phyloP scores from a whole-genome alignment of 345 rosid genomes.

The Mercurialis annua region DNA sequence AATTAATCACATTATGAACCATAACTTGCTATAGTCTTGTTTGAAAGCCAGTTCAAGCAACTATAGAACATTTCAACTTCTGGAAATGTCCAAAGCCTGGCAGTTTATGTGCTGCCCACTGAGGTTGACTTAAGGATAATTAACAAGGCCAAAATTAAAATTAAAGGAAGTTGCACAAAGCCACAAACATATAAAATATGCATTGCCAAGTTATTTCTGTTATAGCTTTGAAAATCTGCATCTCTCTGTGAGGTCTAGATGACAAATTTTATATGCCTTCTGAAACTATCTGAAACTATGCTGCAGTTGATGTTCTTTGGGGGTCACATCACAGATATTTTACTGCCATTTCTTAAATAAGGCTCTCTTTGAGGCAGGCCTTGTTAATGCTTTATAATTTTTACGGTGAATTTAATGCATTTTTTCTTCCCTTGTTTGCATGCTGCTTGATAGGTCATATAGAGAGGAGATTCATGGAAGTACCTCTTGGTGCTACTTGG shows the following conservation, averaged over 20 bases:
- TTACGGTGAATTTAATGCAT: not conserved
- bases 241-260: not conserved
- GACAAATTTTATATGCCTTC: not conserved
- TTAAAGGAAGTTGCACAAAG: not conserved
- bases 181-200: not conserved
- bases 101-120: not conserved
- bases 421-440: not conserved
- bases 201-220: not conserved
- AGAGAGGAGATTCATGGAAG: constrained; percentile 84
- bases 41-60: not conserved
- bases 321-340: not conserved
- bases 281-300: not conserved
- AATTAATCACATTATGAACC: not conserved
- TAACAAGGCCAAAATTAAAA: not conserved
- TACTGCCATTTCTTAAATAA: not conserved
- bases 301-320: not conserved
- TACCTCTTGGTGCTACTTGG: constrained; percentile 89
- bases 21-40: not conserved
- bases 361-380: not conserved
- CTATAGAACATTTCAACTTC: not conserved
- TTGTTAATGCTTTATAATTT: not conserved
- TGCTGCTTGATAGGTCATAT: constrained; percentile 59
- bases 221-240: not conserved
- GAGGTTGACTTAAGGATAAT: not conserved
- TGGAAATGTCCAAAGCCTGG: not conserved